These are phyloP conservation scores for Tolypocladium paradoxum DNA, from an alignment of 2,329 filamentous ascomycete genomes.

Conservation along the genomic window DNA sequence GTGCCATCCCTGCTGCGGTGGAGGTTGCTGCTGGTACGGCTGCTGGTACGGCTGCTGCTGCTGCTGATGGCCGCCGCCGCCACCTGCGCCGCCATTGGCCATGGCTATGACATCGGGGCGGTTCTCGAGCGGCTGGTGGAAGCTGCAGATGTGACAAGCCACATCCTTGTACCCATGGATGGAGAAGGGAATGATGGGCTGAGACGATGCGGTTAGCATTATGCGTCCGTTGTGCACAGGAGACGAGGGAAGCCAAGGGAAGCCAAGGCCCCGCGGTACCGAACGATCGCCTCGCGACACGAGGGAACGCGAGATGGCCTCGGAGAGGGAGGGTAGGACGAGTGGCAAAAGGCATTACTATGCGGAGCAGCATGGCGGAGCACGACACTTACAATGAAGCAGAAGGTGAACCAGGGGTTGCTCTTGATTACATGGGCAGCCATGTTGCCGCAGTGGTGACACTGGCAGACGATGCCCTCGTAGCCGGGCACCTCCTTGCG, in stretches of 20 bases:
- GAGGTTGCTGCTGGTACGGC: conserved; percentile 6
- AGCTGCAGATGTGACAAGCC: conserved; percentile 65
- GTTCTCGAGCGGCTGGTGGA: conserved; percentile 54
- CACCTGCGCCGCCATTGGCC: conserved; percentile 27
- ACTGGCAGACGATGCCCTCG: conserved; percentile 50
- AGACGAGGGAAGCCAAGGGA: background rate
- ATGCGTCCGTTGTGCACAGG: background rate
- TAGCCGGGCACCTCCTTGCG: conserved; percentile 49
- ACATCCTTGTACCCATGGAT: conserved; percentile 59
- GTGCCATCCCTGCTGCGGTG: conserved; percentile 22
- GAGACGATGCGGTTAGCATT: conserved; percentile 9
- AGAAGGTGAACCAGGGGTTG: conserved; percentile 69
- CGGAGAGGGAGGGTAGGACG: background rate
- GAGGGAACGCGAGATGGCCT: background rate
- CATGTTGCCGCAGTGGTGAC: conserved; percentile 58
- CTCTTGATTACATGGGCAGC: conserved; percentile 49
- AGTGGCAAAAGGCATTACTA: background rate
- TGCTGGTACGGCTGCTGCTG: conserved; percentile 20
- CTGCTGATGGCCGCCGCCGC: conserved; percentile 12
- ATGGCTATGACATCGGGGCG: conserved; percentile 45
- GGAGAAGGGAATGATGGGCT: conserved; percentile 63
- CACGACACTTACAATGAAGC: conserved; percentile 49
- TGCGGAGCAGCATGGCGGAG: background rate
- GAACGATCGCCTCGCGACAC: background rate
- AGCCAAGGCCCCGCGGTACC: background rate